A percentile compares a stretch with the other conserved stretches of the same genome.
Evolutionary conservation across 2,329 filamentous ascomycete genomes (phyloP).

Genomic region (Monilinia laxa): DNA sequence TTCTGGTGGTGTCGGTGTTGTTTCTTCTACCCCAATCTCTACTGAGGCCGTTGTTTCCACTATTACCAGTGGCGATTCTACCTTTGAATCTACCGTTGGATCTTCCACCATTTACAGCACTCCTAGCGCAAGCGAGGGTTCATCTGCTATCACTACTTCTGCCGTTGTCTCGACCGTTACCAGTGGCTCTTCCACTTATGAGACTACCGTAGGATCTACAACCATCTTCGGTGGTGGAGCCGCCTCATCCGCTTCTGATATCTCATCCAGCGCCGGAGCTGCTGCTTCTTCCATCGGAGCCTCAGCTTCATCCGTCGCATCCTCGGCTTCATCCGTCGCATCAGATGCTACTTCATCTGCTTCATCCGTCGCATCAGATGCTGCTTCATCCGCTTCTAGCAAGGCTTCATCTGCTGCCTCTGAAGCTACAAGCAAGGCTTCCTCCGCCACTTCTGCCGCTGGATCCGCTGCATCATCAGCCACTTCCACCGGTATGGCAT

Average conservation of each 20-base stretch:
- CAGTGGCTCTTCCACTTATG: conserved; percentile 27
- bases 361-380: conserved; percentile 28
- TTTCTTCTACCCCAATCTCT: conserved; percentile 29
- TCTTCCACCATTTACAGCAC: conserved; percentile 33
- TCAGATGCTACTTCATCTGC: conserved; percentile 28
- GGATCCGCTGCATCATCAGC: conserved; percentile 11
- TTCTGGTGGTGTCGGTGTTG: conserved; percentile 23
- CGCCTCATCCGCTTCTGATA: conserved; percentile 26
- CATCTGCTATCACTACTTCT: conserved; percentile 25
- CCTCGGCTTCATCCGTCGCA: conserved; percentile 23
- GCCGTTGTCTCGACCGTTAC: conserved; percentile 27
- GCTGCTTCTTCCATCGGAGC: conserved; percentile 30
- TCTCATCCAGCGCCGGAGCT: conserved; percentile 31
- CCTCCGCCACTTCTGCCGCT: conserved; percentile 26
- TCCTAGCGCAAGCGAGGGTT: conserved; percentile 18
- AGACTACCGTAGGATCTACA: conserved; percentile 30
- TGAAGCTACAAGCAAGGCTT: conserved; percentile 18
- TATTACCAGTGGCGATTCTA: conserved; percentile 31
- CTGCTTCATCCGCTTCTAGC: conserved; percentile 24
- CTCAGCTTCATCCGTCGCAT: conserved; percentile 25
- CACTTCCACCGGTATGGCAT: conserved; percentile 7
- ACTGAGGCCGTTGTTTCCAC: conserved; percentile 33
- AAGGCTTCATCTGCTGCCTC: conserved; percentile 21
- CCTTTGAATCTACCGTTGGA: conserved; percentile 33
- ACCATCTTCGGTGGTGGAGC: conserved; percentile 27